Evolutionary conservation across 176 grass and related monocot species (phyloP), one percentile per base, ranked within the genome.

Genomic region (Carex kokanica): DNA sequence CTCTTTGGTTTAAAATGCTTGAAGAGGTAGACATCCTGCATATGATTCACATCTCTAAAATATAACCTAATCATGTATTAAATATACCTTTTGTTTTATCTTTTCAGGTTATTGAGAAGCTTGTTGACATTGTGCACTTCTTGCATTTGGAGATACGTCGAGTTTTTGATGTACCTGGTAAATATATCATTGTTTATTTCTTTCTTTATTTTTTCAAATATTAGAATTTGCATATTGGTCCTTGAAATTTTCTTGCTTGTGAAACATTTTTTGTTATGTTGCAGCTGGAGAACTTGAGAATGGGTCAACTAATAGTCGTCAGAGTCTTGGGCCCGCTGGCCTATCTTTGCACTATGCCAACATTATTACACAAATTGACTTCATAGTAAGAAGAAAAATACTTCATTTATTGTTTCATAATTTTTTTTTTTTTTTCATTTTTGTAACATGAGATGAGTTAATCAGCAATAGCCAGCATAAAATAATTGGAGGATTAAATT

Each of bases 321-420:
- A 88, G 68, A 91, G 89, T 81, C 84, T 98, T 78, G 92, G 95
- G 79, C 65, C 92, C 16, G 87, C 89, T 0, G 89, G 92, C 23
- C 89, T 95, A 74, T 68, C 90, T 70, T 90, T 98, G 78, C 95
- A 95, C 63, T 95, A 95, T 87, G 89, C 95, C 71, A 98, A 95
- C 85, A 88, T 90, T 62, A 90, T 95, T 85, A 89, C 89, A 86
- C 90, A 94, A 71, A 95, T 98, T 10, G 90, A 94, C 41, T 78
- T 47, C 58, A 88, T 93, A 80, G 95, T 98, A 91, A 99, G 92
- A 87, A 77, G 12, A 0, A 65, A 27, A 65, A 12, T 27, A 64
- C 25, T 64, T 68, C 4, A 82, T 67, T 16, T 24, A 14, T 66
- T 51, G 4, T 27, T 15, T 11, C 53, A 67, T 43, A 32, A 16